These are phyloP conservation scores for Colletotrichum sojae DNA, from an alignment of 2,329 filamentous ascomycete species.

Conservation along the genomic window DNA sequence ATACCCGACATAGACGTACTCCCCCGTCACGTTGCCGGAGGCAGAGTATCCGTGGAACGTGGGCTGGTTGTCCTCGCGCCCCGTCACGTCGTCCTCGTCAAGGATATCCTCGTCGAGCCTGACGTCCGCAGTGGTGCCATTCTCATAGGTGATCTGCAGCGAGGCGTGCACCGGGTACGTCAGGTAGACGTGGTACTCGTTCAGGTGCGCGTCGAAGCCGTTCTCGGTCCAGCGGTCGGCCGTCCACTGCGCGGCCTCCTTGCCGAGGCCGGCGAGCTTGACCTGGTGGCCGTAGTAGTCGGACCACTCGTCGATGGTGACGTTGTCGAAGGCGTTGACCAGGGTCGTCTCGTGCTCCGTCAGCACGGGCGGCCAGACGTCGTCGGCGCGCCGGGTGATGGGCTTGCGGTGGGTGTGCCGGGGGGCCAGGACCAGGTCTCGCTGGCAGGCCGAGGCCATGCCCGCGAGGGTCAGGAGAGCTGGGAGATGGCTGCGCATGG, in stretches of 20 bases:
- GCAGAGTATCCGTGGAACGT: slow-evolving; percentile 90
- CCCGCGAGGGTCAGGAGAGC: slow-evolving; percentile 42
- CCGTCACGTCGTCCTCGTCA: slow-evolving; percentile 80
- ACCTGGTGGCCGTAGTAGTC: slow-evolving; percentile 56
- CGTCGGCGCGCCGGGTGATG: slow-evolving; percentile 49
- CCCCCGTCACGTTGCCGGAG: slow-evolving; percentile 80
- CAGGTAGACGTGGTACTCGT: slow-evolving; percentile 71
- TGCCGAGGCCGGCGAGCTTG: slow-evolving; percentile 55
- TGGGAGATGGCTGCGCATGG: slow-evolving; percentile 29
- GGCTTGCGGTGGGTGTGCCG: slow-evolving; percentile 51
- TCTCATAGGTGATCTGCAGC: slow-evolving; percentile 55
- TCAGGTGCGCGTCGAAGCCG: slow-evolving; percentile 52
- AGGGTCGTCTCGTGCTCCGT: slow-evolving; percentile 51
- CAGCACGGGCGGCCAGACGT: slow-evolving; percentile 53
- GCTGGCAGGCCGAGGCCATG: slow-evolving; percentile 48
- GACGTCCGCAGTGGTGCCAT: slow-evolving; percentile 72
- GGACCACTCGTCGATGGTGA: slow-evolving; percentile 55
- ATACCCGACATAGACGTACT: slow-evolving; percentile 82
- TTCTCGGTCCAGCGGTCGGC: slow-evolving; percentile 53
- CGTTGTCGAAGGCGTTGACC: slow-evolving; percentile 54
- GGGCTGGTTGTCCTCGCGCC: slow-evolving; percentile 77
- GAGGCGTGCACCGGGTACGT: slow-evolving; percentile 73
- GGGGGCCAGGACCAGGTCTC: slow-evolving; percentile 46
- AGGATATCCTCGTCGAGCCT: slow-evolving; percentile 80
- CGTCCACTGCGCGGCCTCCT: slow-evolving; percentile 56